phyloP scores from a whole-genome alignment of 352 stramenopile species.

The Phytophthora hybrid region DNA sequence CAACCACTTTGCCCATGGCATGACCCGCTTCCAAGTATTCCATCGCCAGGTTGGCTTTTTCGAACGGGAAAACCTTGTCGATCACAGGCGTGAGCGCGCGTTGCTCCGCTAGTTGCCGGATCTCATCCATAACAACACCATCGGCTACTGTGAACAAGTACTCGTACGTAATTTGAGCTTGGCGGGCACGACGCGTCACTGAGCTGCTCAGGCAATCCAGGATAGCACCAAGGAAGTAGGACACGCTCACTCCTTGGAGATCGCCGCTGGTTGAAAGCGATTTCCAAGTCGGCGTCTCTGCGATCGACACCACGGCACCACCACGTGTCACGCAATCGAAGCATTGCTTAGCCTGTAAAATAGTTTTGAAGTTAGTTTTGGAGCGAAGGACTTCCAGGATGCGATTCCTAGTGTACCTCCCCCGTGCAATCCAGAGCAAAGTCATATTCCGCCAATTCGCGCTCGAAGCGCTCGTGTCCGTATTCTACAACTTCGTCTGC shows the following conservation, averaged over 20 bases:
- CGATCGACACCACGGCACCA: slow-evolving; percentile 68
- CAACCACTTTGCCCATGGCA: slow-evolving; percentile 71
- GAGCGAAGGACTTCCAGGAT: not conserved
- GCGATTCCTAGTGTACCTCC: slow-evolving; percentile 46
- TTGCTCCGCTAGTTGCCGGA: slow-evolving; percentile 55
- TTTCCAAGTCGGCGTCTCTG: slow-evolving; percentile 58
- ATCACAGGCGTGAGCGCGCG: slow-evolving; percentile 61
- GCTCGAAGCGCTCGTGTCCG: slow-evolving; percentile 68
- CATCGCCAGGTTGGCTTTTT: slow-evolving; percentile 67
- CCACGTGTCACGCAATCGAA: slow-evolving; percentile 68
- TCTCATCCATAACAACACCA: slow-evolving; percentile 57
- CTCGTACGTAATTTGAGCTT: slow-evolving; percentile 63
- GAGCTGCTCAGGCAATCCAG: slow-evolving; percentile 73
- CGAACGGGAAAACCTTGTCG: slow-evolving; percentile 76
- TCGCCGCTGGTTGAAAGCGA: slow-evolving; percentile 41
- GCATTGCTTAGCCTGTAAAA: slow-evolving; percentile 55
- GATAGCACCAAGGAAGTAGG: slow-evolving; percentile 54
- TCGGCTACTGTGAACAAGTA: slow-evolving; percentile 60
- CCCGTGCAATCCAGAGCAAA: slow-evolving; percentile 81
- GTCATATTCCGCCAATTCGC: slow-evolving; percentile 75
- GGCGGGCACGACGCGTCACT: slow-evolving; percentile 57
- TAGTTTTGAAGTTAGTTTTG: not conserved
- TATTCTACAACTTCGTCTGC: slow-evolving; percentile 83
- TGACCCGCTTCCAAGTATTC: slow-evolving; percentile 73
- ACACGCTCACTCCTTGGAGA: slow-evolving; percentile 48